Evolutionary conservation across 2,329 filamentous ascomycete species (phyloP).

Genomic region (Amauroascus verrucosus): DNA sequence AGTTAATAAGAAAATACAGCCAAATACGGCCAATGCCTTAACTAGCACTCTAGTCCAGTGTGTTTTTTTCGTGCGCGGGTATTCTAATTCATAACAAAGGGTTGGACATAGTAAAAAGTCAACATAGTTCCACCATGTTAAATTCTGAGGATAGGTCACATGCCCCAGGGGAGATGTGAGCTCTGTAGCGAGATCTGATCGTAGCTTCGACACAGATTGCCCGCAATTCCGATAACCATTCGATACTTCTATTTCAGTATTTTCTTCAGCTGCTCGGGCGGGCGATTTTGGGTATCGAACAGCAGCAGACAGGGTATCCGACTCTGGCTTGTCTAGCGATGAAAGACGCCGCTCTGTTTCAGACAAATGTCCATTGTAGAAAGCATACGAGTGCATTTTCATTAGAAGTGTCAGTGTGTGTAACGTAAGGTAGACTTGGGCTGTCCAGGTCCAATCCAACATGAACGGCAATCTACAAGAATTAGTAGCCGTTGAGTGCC

Average conservation of each 20-base stretch:
- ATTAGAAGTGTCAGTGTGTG: constrained; percentile 88
- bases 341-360: constrained; percentile 73
- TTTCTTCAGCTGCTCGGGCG: constrained; percentile 2
- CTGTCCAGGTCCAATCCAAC: constrained; percentile 89
- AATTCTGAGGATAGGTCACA: constrained; percentile 80
- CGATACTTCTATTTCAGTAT: constrained; percentile 16
- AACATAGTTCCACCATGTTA: constrained; percentile 68
- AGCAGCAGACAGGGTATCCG: constrained; percentile 54
- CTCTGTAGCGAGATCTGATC: constrained; percentile 80
- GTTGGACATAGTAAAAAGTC: constrained; percentile 91
- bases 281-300: constrained; percentile 59
- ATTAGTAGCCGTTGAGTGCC: not conserved
- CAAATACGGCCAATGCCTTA: constrained; percentile 83
- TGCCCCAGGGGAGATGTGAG: constrained; percentile 82
- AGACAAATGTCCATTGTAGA: constrained; percentile 92
- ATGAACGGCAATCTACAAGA: constrained; percentile 43
- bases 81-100: constrained; percentile 94
- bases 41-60: constrained; percentile 72
- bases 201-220: constrained; percentile 54
- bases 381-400: constrained; percentile 99
- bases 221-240: constrained; percentile 27
- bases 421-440: constrained; percentile 86
- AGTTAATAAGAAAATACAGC: constrained; percentile 90
- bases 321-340: constrained; percentile 68
- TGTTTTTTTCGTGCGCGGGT: constrained; percentile 66